Base-by-base conservation (phyloP, 2,329 filamentous ascomycete genomes). In the Aspergillus felis region DNA sequence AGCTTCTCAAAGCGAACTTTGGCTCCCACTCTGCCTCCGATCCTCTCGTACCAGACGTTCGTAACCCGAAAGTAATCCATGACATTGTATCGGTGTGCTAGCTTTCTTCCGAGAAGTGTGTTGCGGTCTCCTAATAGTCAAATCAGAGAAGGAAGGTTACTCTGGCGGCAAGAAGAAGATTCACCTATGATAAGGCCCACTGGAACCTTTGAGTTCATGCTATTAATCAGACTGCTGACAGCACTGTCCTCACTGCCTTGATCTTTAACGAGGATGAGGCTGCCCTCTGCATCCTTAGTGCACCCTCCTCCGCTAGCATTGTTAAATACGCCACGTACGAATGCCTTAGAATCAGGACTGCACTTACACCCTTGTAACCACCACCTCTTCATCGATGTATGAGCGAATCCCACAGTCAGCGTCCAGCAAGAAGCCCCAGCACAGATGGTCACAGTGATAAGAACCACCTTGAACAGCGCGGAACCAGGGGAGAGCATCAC, bases 61-160 rank as follows among this genome's bases (percentile, higher is more conserved):
- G 87, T 88, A 12, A 89, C 76, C 51, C 86, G 83, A 68, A 90
- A 92, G 69, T 81, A 86, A n/a, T 79, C 87, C 46, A 92, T 76
- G 0, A 91, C 84, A 55, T 82, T 85, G 64, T 86, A 91, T 0
- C 80, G 74, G 57, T 87, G 78, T 0, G 82, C 81, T 7, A 87
- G 74, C 27, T 77, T 74, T 1, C 78, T 79, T 0, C 78, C 76
- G 20, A 81, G 76, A 24, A 78, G 68, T 3, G 69, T 67, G 60
- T 86, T 83, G 54, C 80, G 70, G 17, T 80, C 69, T 1, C 87
- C 86, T 80, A 46, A 5, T 42, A 73, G 72, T 29, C 77, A 63
- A 41, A 28, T 61, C 44, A 66, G 54, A 28, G 4, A 17, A 48
- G 17, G 22, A 20, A 10, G 22, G 22, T 7, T 47, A 7, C 9